Evolutionary conservation across 306 rosid genomes (phyloP).

Genomic region (Biancaea sappan): DNA sequence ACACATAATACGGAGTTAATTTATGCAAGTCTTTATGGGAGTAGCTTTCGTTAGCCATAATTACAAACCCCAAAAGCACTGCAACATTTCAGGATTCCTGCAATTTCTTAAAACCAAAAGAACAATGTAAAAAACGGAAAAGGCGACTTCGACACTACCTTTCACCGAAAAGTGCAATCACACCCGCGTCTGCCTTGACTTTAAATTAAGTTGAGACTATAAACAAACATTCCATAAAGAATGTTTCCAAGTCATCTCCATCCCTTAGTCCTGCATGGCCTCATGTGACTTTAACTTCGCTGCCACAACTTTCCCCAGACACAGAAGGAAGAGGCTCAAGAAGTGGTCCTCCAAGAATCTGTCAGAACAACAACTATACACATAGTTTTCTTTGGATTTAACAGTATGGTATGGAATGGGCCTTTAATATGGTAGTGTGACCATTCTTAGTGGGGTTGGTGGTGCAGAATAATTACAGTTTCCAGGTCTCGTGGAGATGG

Average conservation of each 20-base stretch:
- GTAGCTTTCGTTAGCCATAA: constrained; percentile 68
- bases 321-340: constrained; percentile 28
- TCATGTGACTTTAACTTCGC: constrained; percentile 62
- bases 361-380: constrained; percentile 30
- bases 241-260: constrained; percentile 48
- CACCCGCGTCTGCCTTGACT: constrained; percentile 64
- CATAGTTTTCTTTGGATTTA: constrained; percentile 18
- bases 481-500: constrained; percentile 60
- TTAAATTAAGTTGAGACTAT: constrained; percentile 50
- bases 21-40: constrained; percentile 50
- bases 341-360: constrained; percentile 45
- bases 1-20: constrained; percentile 51
- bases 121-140: constrained; percentile 37
- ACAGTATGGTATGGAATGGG: background rate
- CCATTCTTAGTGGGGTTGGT: constrained; percentile 29
- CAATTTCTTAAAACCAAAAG: constrained; percentile 49
- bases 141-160: constrained; percentile 41
- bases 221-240: constrained; percentile 55
- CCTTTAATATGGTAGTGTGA: constrained; percentile 34
- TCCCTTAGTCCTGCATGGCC: constrained; percentile 56
- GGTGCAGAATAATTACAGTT: constrained; percentile 34
- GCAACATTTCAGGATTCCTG: constrained; percentile 65
- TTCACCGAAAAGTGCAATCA: constrained; percentile 92
- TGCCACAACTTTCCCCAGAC: constrained; percentile 40
- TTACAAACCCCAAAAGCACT: constrained; percentile 80